Percentiles rank a stretch among this genome's conserved stretches.
These are phyloP conservation scores for Trypanosoma conorhini DNA, from an alignment of 208 protist species.

Conservation along the genomic window DNA sequence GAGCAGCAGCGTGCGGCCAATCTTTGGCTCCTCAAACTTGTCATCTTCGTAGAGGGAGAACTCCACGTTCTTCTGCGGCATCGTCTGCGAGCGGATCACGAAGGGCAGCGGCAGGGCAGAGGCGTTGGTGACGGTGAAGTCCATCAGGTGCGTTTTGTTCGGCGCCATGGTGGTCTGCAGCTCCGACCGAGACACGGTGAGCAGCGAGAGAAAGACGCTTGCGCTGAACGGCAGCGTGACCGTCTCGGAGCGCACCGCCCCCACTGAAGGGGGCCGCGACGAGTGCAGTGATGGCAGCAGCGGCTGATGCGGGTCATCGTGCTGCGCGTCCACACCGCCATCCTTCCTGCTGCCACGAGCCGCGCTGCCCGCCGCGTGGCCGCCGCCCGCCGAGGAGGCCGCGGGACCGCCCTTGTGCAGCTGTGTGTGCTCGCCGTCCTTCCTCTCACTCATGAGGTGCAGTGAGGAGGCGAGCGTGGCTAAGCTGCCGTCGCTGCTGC, in stretches of 20 bases:
- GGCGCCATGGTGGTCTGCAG: constrained; percentile 70
- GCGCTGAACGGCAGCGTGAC: constrained; percentile 57
- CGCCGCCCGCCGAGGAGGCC: background rate
- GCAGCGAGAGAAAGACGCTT: constrained; percentile 66
- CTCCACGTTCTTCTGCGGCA: constrained; percentile 58
- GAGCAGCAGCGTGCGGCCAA: constrained; percentile 58
- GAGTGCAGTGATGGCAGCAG: background rate
- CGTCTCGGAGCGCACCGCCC: constrained; percentile 34
- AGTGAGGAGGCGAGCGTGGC: background rate
- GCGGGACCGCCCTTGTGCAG: background rate
- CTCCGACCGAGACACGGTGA: constrained; percentile 63
- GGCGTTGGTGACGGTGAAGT: constrained; percentile 73
- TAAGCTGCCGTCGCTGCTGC: background rate
- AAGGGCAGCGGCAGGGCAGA: constrained; percentile 66
- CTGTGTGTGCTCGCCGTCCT: background rate
- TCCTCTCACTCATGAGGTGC: background rate
- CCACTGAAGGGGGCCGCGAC: background rate
- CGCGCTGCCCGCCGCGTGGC: background rate
- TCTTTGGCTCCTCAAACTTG: constrained; percentile 74
- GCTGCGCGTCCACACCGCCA: background rate
- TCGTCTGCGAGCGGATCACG: constrained; percentile 71
- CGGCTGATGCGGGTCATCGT: background rate
- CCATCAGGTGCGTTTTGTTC: constrained; percentile 71
- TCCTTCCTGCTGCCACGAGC: background rate
- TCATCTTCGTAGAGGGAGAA: constrained; percentile 75